A percentile compares a stretch with the other conserved stretches of the same genome.
These are phyloP conservation scores for Tolypocladium ophioglossoides DNA, from an alignment of 2,329 filamentous ascomycete genomes.

Conservation along the genomic window DNA sequence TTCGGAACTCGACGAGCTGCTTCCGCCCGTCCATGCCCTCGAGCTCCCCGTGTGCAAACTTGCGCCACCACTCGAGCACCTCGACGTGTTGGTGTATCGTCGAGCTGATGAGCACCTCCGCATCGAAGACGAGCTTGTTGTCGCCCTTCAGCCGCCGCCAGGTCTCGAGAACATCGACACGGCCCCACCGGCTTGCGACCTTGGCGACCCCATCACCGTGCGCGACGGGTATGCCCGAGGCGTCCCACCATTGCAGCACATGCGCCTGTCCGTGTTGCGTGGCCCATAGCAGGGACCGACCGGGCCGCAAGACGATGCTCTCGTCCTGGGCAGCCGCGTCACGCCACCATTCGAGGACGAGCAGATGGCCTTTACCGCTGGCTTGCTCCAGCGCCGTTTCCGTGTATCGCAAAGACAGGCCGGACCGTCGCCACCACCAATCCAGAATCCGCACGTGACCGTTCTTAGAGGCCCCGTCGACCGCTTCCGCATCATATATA, in stretches of 20 bases:
- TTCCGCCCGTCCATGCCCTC: constrained; percentile 42
- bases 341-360: constrained; percentile 90
- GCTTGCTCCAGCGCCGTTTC: constrained; percentile 82
- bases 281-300: constrained; percentile 73
- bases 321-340: constrained; percentile 52
- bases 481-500: constrained; percentile 65
- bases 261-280: constrained; percentile 71
- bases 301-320: constrained; percentile 58
- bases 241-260: constrained; percentile 80
- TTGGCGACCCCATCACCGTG: constrained; percentile 77
- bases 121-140: constrained; percentile 60
- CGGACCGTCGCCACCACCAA: constrained; percentile 78
- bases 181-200: constrained; percentile 74
- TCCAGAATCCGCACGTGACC: constrained; percentile 80
- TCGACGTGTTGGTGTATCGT: constrained; percentile 78
- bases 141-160: constrained; percentile 67
- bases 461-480: constrained; percentile 78
- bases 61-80: constrained; percentile 89
- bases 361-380: constrained; percentile 71
- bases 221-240: constrained; percentile 65
- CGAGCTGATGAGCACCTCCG: constrained; percentile 73
- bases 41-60: constrained; percentile 47
- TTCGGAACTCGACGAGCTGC: constrained; percentile 81
- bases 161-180: constrained; percentile 71
- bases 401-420: constrained; percentile 72